Evolutionary conservation across 2,329 filamentous ascomycete genomes (phyloP), one percentile per base, ranked within the genome.

Genomic region (Claviceps fusiformis): DNA sequence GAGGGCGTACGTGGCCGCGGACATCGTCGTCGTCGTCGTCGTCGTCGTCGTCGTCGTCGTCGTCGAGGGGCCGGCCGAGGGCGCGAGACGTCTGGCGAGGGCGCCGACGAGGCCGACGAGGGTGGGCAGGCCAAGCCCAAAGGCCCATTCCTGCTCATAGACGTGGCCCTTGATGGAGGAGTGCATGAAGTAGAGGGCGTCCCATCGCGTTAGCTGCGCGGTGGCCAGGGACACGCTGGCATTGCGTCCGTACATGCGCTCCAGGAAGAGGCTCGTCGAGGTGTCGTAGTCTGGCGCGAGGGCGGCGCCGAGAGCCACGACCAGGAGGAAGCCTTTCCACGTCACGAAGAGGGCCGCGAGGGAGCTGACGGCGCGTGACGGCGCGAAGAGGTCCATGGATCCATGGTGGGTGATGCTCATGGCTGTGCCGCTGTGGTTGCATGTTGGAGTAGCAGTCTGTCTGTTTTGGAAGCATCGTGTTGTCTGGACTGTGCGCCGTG

Each of bases 91-190:
- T 17, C 47, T n/a, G 46, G 61, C 60, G 9, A 66, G 24, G 43
- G 59, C 60, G 10, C 70, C 66, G 27, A 79, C 72, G 44, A 70
- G 60, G 10, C 70, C 67, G 27, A 79, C 72, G 44, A 70, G 60
- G 9, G 66, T 60, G 1, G 79, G 76, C 49, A 82, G 59, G 57
- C 70, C 71, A 55, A 64, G 60, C 43, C 84, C 85, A 70, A 91
- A 93, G 0, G 88, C 89, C 87, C 87, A 93, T 69, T 92, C 86
- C 70, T 93, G 89, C 71, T 95, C 89, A 66, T 82, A 86, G 11
- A 83, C 55, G 61, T 89, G 83, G 39, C 85, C 86, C 11, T 79
- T 74, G 46, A 75, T 75, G 5, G 86, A 80, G 48, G 75, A 67
- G 60, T 82, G 77, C 56, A 84, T 72, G 63, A 85, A 92, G 68